Conservation (phyloP, 257 asterid genomes). For the Misopates orontium region DNA sequence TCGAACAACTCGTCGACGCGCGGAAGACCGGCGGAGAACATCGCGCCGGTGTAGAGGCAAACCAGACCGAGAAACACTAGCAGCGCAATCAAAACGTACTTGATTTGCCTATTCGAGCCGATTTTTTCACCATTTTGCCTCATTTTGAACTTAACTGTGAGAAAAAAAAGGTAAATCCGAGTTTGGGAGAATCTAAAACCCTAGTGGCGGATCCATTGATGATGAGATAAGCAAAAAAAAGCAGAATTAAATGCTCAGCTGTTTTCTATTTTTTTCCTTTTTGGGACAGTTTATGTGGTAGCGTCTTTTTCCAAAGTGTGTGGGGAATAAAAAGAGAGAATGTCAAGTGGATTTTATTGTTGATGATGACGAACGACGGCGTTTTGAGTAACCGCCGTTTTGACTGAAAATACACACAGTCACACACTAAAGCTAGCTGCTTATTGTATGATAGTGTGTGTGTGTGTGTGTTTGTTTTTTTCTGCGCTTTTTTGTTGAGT, state of each 20-base stretch:
- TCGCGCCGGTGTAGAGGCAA: slow-evolving; percentile 58
- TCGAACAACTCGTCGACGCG: slow-evolving; percentile 51
- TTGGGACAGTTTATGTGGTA: too few relatives aligned
- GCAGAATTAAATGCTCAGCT: slow-evolving; percentile 15
- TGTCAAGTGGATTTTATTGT: too few relatives aligned
- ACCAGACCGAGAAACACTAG: slow-evolving; percentile 59
- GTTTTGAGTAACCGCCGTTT: slow-evolving; percentile 2
- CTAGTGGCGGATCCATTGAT: slow-evolving; percentile 50
- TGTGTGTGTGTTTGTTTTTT: too few relatives aligned
- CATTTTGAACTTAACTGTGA: slow-evolving; percentile 28
- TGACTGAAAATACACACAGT: too few relatives aligned
- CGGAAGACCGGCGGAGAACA: slow-evolving; percentile 60
- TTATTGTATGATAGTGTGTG: too few relatives aligned
- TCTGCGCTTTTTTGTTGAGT: too few relatives aligned
- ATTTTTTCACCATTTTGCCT: slow-evolving; percentile 44
- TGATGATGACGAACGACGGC: too few relatives aligned
- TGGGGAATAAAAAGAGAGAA: too few relatives aligned
- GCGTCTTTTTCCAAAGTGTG: too few relatives aligned
- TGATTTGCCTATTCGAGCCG: slow-evolving; percentile 42
- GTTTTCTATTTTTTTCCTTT: too few relatives aligned
- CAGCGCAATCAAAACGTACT: slow-evolving; percentile 50
- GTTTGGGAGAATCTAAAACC: slow-evolving; percentile 29
- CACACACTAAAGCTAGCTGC: too few relatives aligned
- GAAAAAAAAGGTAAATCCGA: neutral
- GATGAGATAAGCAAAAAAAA: slow-evolving; percentile 28